Conservation (phyloP, 2,329 filamentous ascomycete species). For the Sporothrix dimorphospora region DNA sequence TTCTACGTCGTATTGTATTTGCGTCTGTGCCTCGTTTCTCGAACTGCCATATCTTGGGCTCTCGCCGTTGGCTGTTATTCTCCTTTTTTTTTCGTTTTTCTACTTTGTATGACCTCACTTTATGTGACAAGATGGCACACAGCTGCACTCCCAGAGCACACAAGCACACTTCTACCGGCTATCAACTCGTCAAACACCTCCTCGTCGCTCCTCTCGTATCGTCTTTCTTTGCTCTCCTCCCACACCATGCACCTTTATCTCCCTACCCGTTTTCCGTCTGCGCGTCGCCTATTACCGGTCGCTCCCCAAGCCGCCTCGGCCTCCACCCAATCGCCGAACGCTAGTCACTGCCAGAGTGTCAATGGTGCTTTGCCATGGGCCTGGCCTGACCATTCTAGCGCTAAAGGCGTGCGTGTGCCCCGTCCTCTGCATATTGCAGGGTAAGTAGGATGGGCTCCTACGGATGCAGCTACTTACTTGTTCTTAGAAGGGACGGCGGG, state of each 20-base stretch:
- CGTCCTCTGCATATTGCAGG: constrained; percentile 6
- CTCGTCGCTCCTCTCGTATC: neutral
- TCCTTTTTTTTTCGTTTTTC: constrained; percentile 5
- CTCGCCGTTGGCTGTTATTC: neutral
- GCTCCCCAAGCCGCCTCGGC: neutral
- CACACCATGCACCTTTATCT: constrained; percentile 1
- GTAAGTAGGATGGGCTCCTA: neutral
- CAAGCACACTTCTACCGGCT: neutral
- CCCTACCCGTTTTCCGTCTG: neutral
- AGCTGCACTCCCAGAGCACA: neutral
- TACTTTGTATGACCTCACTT: constrained; percentile 1
- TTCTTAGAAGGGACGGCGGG: neutral
- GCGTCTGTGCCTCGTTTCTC: constrained; percentile 13
- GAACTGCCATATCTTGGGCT: neutral
- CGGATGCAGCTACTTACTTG: neutral
- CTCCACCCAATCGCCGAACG: neutral
- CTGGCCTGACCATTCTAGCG: neutral
- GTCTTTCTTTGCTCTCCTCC: neutral
- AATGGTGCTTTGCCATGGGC: neutral
- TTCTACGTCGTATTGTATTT: constrained; percentile 9
- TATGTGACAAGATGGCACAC: neutral
- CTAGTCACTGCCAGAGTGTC: neutral
- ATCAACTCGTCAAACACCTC: neutral
- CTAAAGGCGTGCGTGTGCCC: neutral
- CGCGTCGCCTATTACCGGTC: neutral